Conservation (phyloP, 2,329 filamentous ascomycete species). For the Fusarium keratoplasticum region DNA sequence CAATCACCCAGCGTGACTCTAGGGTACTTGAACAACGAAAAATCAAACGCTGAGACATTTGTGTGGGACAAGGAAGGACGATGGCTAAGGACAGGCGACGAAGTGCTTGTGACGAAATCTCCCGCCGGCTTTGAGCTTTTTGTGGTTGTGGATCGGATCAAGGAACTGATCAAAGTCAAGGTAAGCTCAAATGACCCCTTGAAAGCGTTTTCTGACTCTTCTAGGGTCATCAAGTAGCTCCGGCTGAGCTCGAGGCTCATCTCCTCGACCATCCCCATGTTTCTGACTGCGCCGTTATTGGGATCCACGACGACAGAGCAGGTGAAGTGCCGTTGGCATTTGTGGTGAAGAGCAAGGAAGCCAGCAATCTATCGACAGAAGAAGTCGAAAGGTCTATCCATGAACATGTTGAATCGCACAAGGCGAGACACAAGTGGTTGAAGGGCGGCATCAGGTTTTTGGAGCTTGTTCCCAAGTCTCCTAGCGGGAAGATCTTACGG, state of each 20-base stretch:
- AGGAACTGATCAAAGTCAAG: slow-evolving; percentile 82
- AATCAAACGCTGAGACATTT: slow-evolving; percentile 85
- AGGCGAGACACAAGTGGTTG: slow-evolving; percentile 76
- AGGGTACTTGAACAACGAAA: slow-evolving; percentile 88
- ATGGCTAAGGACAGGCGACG: slow-evolving; percentile 89
- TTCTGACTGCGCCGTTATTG: slow-evolving; percentile 80
- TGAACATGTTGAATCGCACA: slow-evolving; percentile 72
- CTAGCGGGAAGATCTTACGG: slow-evolving; percentile 74
- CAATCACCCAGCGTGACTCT: slow-evolving; percentile 81
- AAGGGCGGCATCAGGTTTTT: slow-evolving; percentile 72
- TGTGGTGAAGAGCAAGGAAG: slow-evolving; percentile 62
- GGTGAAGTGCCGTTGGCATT: slow-evolving; percentile 74
- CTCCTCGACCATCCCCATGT: slow-evolving; percentile 78
- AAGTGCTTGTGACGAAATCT: slow-evolving; percentile 75
- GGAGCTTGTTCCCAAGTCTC: slow-evolving; percentile 76
- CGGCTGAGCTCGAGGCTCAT: slow-evolving; percentile 81
- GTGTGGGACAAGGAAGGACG: slow-evolving; percentile 66
- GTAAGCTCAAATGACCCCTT: slow-evolving; percentile 50
- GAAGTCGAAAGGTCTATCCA: slow-evolving; percentile 63
- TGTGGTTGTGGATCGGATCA: slow-evolving; percentile 81
- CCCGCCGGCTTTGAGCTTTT: slow-evolving; percentile 80
- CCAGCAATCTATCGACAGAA: slow-evolving; percentile 63
- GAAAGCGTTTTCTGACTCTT: neutral
- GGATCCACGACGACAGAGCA: slow-evolving; percentile 68
- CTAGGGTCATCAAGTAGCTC: slow-evolving; percentile 81